A percentile compares a stretch with the other conserved stretches of the same genome.
Evolutionary conservation across 768 basidiomycete genomes (phyloP).

Genomic region (Agaricus subrufescens): DNA sequence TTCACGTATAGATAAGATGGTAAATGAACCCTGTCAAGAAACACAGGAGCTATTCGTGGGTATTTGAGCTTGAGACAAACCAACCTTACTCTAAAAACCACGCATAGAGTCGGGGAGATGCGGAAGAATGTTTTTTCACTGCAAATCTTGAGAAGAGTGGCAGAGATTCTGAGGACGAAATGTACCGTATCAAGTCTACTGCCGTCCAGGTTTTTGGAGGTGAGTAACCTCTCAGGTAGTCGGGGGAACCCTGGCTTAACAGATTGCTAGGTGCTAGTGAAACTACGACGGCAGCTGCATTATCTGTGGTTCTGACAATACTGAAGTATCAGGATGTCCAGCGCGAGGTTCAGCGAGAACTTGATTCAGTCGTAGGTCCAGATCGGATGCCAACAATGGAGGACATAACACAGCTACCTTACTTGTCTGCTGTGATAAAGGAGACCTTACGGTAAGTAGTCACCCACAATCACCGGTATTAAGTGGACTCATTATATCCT

Average conservation of each 20-base stretch:
- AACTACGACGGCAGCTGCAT: neutral
- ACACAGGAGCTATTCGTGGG: neutral
- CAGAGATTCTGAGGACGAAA: neutral
- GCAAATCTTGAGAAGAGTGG: neutral
- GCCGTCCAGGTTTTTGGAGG: slow-evolving; percentile 5
- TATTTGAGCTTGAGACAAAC: neutral
- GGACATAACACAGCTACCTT: slow-evolving; percentile 8
- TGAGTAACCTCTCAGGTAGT: neutral
- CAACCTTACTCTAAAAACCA: neutral
- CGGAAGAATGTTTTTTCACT: neutral
- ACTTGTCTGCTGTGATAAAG: slow-evolving; percentile 12
- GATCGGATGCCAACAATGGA: slow-evolving; percentile 7
- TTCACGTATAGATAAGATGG: neutral
- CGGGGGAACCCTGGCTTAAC: neutral
- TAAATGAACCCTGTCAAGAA: neutral
- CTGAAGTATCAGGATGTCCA: slow-evolving; percentile 10
- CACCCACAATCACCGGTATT: too few relatives aligned
- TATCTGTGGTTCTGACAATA: slow-evolving; percentile 7
- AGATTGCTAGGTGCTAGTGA: neutral
- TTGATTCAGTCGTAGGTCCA: slow-evolving; percentile 11
- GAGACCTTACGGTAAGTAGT: slow-evolving; percentile 8
- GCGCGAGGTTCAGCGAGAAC: slow-evolving; percentile 9
- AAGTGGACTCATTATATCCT: neutral
- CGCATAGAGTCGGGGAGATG: neutral
- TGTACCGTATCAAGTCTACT: neutral